Percentiles rank a stretch among this genome's conserved stretches.
Conservation (phyloP, 169 alveolate species). For the Plasmodium vinckei region DNA sequence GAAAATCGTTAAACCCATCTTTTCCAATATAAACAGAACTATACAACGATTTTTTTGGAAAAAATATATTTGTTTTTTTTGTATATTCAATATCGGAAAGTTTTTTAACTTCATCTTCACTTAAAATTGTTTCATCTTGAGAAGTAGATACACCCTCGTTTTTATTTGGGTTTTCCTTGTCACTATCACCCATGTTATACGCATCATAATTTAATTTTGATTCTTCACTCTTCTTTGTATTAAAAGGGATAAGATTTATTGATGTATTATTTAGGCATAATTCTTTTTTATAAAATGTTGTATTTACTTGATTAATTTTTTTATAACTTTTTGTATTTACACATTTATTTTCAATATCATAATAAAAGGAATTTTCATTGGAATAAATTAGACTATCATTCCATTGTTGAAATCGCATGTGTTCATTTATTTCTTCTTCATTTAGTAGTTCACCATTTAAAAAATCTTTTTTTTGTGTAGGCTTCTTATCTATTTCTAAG, state of each 20-base stretch:
- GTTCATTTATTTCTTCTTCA: slow-evolving; percentile 74
- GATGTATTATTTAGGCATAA: slow-evolving; percentile 15
- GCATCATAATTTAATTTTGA: slow-evolving; percentile 32
- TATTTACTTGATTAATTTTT: slow-evolving; percentile 57
- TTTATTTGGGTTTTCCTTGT: neutral
- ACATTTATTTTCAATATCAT: slow-evolving; percentile 39
- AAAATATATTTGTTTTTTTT: slow-evolving; percentile 28
- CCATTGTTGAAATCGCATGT: slow-evolving; percentile 75
- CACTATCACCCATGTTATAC: neutral
- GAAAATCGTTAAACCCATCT: slow-evolving; percentile 60
- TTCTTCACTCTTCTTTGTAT: slow-evolving; percentile 16
- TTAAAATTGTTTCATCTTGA: neutral
- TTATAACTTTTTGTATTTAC: slow-evolving; percentile 49
- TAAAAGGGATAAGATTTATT: slow-evolving; percentile 24
- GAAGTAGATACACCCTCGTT: neutral
- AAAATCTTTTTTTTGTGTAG: neutral
- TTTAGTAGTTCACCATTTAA: slow-evolving; percentile 62
- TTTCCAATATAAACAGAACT: slow-evolving; percentile 61
- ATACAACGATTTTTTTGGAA: slow-evolving; percentile 27
- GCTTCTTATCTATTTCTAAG: neutral
- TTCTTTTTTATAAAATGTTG: slow-evolving; percentile 27
- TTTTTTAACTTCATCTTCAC: slow-evolving; percentile 24
- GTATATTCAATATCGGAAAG: slow-evolving; percentile 17
- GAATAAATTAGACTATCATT: slow-evolving; percentile 44
- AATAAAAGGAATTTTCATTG: slow-evolving; percentile 6